Evolutionary conservation across 179 eudicot genomes (phyloP), one percentile per base, ranked within the genome.

Genomic region (Kewa caespitosa): DNA sequence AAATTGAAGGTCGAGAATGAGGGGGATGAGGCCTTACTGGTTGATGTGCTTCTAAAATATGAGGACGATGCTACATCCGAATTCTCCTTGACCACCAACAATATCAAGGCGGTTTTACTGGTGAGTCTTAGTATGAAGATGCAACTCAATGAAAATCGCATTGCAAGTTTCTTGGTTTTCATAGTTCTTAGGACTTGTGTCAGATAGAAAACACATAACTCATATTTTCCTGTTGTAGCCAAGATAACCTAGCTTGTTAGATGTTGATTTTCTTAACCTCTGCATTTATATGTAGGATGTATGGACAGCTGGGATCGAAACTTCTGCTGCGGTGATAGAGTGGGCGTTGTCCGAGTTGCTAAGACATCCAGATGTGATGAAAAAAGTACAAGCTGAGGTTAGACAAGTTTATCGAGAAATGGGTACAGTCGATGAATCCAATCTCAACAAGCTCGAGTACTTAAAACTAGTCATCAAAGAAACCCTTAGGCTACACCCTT

Each of bases 401-500:
- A 50, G 57, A 50, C 4, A 50, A 50, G 57, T 50, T 3, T 50
- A 50, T 14, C 8, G n/a, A 50, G 57, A 1, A 20, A 20, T 18
- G 25, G 57, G 57, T 18, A 50, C 25, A 22, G 27, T 50, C 0
- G 57, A 50, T 50, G 57, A 50, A 27, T 18, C 27, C 8, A 50
- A 50, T 9, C 57, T 50, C n/a, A 11, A 50, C 25, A 22, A 50
- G 25, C 57, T 50, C 57, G 25, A 50, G 57, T 50, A 50, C 57
- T 50, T 50, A 50, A 20, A 50, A 22, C 57, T 50, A 6, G 27
- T 50, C n/a, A 50, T 50, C 27, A 50, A 50, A 50, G 57, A 50
- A 50, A 20, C 57, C 25, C 8, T 50, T 27, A 62, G 81, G 67
- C 73, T 78, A 11, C 81, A 72, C 65, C 76, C 76, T 23, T 78